phyloP scores from a whole-genome alignment of 805 yeast species.

The Candida incommunis region DNA sequence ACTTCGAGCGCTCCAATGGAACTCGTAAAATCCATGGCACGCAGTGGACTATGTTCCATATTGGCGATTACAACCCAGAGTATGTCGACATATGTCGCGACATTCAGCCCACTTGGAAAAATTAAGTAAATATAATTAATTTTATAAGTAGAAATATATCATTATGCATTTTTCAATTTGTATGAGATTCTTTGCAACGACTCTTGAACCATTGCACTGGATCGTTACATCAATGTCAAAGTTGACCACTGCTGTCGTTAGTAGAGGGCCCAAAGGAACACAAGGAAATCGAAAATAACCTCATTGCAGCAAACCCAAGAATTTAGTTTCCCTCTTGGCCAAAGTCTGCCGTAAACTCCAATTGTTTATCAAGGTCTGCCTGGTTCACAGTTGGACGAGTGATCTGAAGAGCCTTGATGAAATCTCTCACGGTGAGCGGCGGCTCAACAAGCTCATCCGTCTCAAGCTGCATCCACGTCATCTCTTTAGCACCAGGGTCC shows the following conservation, averaged over 20 bases:
- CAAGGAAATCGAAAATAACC: no score
- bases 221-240: no score
- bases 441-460: constrained; percentile 88
- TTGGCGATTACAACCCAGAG: constrained; percentile 27
- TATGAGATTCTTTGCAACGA: no score
- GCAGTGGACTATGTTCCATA: constrained; percentile 32
- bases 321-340: constrained; percentile 87
- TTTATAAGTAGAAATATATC: no score
- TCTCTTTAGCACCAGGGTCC: constrained; percentile 70
- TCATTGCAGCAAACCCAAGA: neutral
- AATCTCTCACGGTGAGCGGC: constrained; percentile 76
- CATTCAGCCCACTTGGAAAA: constrained; percentile 23
- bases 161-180: no score
- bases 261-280: no score
- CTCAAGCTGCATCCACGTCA: constrained; percentile 86
- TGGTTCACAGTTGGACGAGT: constrained; percentile 92
- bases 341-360: constrained; percentile 82
- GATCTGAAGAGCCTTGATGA: constrained; percentile 78
- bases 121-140: no score
- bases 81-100: constrained; percentile 39
- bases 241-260: no score
- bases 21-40: constrained; percentile 34
- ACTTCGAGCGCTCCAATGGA: constrained; percentile 80
- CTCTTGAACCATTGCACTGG: no score
- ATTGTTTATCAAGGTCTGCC: constrained; percentile 67